These are phyloP conservation scores for Aspergillus sp. DNA, from an alignment of 2,329 filamentous ascomycete genomes.

Conservation along the genomic window DNA sequence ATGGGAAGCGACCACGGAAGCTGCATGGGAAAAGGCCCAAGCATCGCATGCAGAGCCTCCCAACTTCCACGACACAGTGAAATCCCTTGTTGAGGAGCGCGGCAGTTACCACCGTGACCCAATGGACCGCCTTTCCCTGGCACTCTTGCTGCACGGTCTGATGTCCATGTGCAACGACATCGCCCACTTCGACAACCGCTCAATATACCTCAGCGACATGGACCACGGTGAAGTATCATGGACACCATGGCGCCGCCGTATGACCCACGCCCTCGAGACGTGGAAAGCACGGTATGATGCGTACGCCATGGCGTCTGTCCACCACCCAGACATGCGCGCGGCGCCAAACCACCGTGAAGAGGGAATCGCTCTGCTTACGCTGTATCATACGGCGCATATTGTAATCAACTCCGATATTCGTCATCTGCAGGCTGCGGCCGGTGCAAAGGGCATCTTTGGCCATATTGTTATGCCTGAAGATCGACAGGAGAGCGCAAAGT, in stretches of 20 bases:
- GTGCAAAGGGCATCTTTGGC: neutral
- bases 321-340: neutral
- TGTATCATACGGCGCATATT: slow-evolving; percentile 2
- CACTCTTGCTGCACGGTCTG: neutral
- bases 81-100: neutral
- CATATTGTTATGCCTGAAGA: neutral
- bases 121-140: neutral
- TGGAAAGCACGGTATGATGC: slow-evolving; percentile 4
- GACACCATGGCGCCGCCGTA: neutral
- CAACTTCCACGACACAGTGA: neutral
- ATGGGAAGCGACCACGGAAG: neutral
- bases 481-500: neutral
- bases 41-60: neutral
- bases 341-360: neutral
- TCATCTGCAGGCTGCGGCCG: neutral
- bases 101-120: neutral
- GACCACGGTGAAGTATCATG: neutral
- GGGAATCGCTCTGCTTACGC: neutral
- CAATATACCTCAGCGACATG: neutral
- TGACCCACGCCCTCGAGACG: neutral
- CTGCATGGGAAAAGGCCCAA: neutral
- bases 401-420: slow-evolving; percentile 2
- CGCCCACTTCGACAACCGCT: neutral
- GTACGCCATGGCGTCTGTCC: slow-evolving; percentile 1
- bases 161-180: slow-evolving; percentile 3